Base-by-base conservation (phyloP, 1,284 basidiomycete species). In the Puccinia polysora region DNA sequence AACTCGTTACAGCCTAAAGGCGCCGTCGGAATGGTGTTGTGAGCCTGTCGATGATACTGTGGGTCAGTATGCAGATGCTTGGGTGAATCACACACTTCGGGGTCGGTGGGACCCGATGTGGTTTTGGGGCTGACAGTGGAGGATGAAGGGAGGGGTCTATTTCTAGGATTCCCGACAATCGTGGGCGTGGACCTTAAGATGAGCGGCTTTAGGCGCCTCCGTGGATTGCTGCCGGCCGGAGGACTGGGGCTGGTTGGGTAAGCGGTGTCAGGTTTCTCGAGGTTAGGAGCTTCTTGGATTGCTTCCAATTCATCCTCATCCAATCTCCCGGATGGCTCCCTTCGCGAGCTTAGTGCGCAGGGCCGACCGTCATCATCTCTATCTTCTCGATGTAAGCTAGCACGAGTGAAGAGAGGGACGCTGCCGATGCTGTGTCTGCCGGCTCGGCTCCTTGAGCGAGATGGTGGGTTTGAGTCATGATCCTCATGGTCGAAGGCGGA, bases 321-420 rank as follows among this genome's bases (percentile, higher is more conserved):
- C 14, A 25, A 7, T 3, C 52, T 25, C 52, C 52, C 14, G 7
- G 34, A 30, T 32, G 23, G 49, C 12, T 52, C 49, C 30, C 30
- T 52, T 20, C 52, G 28, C 18, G 52, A 2, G n/a, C 25, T 30
- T 18, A 30, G n/a, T n/a, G n/a, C n/a, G n/a, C n/a, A n/a, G n/a
- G n/a, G n/a, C n/a, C n/a, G 52, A 14, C 36, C 32, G 12, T 45
- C 58, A 2, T 45, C 38, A 10, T 60, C 58, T 28, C 18, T 23
- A 10, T 36, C 53, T 1, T 60, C 58, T 15, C 58, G 58, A 0
- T 18, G 30, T 18, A 4, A 4, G 23, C 36, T 40, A 23, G n/a
- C 32, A 18, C 58, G 58, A 28, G 58, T 60, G 20, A 60, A 60
- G 2, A 60, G 38, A 15, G 58, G 58, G 20, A 60, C 58, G 38